Base-by-base conservation (phyloP, 2,329 filamentous ascomycete species). In the Penicillium sp. region DNA sequence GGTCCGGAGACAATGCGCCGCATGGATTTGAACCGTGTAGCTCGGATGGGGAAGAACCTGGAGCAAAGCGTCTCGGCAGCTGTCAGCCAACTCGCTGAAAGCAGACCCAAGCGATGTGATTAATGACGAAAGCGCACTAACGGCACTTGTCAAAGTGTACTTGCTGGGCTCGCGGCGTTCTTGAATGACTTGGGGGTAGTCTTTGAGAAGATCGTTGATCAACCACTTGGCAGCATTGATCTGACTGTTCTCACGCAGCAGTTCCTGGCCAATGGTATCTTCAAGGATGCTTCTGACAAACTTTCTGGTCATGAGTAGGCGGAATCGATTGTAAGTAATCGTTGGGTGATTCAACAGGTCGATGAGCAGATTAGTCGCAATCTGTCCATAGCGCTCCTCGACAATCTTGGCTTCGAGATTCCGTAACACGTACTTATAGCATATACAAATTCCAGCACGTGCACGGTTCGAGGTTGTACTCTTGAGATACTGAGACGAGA, bases 31-130 rank as follows among this genome's bases (percentile, higher is more conserved):
- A 2, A 99, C 94, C 4, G 92, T 94, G 73, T 97, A 97, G 74
- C 91, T 97, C 0, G 92, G 91, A 73, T 99, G 94, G 65, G 96
- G 91, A 24, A 97, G 79, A 5, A 96, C 90, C 71, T 97, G 92
- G 38, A 97, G 79, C 31, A 99, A 78, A 4, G 89, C 89, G 71
- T 99, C 94, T 47, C 93, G 85, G 69, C 91, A 96, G 13, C 82
- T 71, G 60, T 99, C 95, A 7, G 91, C 89, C 63, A 97, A 86
- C 49, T 79, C 80, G 58, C 87, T 90, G 32, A 90, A 84, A 2
- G 92, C 92, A 18, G 93, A 93, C 3, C 92, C 93, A 4, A 99
- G 81, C 0, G 85, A 88, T 39, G 82, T 80, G 57, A 97, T 89
- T 32, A 99, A 79, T 4, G 91, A 89, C 1, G 89, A 84, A 5